Evolutionary conservation across 1,284 basidiomycete species (phyloP).

Genomic region (Termitomyces sp.): DNA sequence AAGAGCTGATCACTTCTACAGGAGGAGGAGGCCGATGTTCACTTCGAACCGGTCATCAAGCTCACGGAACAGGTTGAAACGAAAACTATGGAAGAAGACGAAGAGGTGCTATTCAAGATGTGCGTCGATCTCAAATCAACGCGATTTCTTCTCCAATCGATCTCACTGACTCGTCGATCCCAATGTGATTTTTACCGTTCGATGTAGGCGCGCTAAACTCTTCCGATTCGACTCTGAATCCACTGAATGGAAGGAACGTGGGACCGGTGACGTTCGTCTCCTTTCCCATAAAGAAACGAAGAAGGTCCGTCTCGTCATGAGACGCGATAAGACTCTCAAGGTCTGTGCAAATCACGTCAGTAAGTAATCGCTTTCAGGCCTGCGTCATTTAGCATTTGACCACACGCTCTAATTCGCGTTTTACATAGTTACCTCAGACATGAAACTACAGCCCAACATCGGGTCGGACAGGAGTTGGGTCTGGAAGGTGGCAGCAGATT

Average conservation of each 20-base stretch:
- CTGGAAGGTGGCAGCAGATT: slow-evolving; percentile 96
- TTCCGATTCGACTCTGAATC: slow-evolving; percentile 87
- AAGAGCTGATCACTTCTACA: slow-evolving; percentile 26
- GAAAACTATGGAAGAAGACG: slow-evolving; percentile 96
- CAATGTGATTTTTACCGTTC: slow-evolving; percentile 16
- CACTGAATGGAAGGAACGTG: slow-evolving; percentile 96
- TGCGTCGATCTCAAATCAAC: slow-evolving; percentile 42
- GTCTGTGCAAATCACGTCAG: slow-evolving; percentile 98
- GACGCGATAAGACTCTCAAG: slow-evolving; percentile 99
- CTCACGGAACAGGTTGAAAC: slow-evolving; percentile 95
- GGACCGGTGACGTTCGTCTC: slow-evolving; percentile 88
- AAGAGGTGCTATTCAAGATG: slow-evolving; percentile 96
- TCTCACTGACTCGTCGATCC: slow-evolving; percentile 11
- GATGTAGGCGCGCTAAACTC: slow-evolving; percentile 89
- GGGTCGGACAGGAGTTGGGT: slow-evolving; percentile 99
- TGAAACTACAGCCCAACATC: slow-evolving; percentile 96
- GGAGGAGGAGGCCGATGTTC: slow-evolving; percentile 85
- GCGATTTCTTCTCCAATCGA: slow-evolving; percentile 27
- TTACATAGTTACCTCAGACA: slow-evolving; percentile 75
- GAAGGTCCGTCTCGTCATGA: slow-evolving; percentile 97
- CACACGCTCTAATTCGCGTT: not conserved
- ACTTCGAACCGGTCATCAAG: slow-evolving; percentile 96
- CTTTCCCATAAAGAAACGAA: slow-evolving; percentile 84
- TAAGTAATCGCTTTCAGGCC: slow-evolving; percentile 43
- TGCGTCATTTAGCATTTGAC: not conserved